Evolutionary conservation across 1,284 basidiomycete species (phyloP), one percentile per base, ranked within the genome.

Genomic region (Cryptococcus deneoformans): DNA sequence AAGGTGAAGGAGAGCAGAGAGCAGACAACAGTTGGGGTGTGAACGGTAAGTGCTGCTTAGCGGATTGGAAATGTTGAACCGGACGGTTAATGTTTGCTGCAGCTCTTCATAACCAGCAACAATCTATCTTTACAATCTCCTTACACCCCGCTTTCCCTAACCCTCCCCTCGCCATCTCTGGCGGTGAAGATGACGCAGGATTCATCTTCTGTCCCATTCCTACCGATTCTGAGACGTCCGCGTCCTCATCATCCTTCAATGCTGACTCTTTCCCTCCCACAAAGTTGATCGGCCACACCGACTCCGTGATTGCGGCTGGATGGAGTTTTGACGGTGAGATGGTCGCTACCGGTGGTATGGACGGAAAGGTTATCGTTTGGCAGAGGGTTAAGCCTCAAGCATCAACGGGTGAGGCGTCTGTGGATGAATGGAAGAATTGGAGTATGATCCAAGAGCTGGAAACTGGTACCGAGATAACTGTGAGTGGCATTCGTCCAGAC

Each of bases 281-380:
- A 49, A 88, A 87, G 72, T 83, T 99, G 51, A 88, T 87, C 0
- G 95, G 95, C 1, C 95, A 99, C 77, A 86, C 86, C 6, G 96
- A 99, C 75, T 94, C 90, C 65, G 92, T 99, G 45, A 87, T 88
- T 3, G 82, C 83, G 52, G 84, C 85, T 1, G 87, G 83, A 44
- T 99, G 90, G 83, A 95, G 86, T 72, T 72, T 80, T 4, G 92
- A 97, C 71, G 95, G 96, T 9, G 87, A 95, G 76, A 83, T 95
- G 82, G 83, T 95, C 57, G 87, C 95, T 11, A 97, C 93, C 0
- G 95, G 92, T 16, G 94, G 95, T 0, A 97, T 99, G 92, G 95
- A 99, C 71, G 95, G 96, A 8, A 87, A 86, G 70, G 87, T 98
- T 24, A 83, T 92, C 62, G 81, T 99, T 57, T 99, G 94, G 94